Evolutionary conservation across 352 stramenopile species (phyloP), one percentile per base, ranked within the genome.

Genomic region (Stephanocyclus meneghinianus): DNA sequence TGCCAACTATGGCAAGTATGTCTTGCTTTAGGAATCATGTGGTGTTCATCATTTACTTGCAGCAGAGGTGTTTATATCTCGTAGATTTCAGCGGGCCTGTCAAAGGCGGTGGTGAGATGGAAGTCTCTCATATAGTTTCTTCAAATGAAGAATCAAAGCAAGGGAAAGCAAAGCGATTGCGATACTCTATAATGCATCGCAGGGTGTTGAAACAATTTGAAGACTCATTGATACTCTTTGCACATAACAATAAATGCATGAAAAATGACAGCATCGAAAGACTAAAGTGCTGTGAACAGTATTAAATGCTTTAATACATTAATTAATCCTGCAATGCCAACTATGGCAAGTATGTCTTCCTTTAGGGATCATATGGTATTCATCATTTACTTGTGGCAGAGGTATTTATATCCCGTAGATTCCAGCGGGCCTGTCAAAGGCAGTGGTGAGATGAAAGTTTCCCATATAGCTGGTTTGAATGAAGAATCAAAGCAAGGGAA

Each of bases 361-460:
- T 99, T 99, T 85, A 93, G 97, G 57, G 97, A 99, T 83, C 97
- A 99, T 86, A 91, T 99, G 72, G 97, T 99, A 47, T 99, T 99
- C 79, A 97, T 99, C 83, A 96, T 99, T 68, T 99, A 98, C 89
- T 85, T 99, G 8, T 99, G 99, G 86, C 97, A 99, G 90, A 91
- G 97, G 47, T 99, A 84, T 77, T 70, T 92, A 2, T 92, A 92
- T 78, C 87, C 87, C 32, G 87, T 92, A 11, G 87, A 92, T 80
- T 63, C 42, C 32, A 84, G 32, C 42, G 16, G 85, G 18, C 85
- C 85, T 42, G 70, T 85, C 8, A 82, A 91, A 80, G 83, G 85
- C 37, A 74, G 75, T 30, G 79, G 60, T 47, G 35, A 48, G 53
- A 61, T 61, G 11, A 26, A 61, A 44, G 53, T 61, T 2, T 30